A percentile compares a stretch with the other conserved stretches of the same genome.
Evolutionary conservation across 306 rosid genomes (phyloP).

Genomic region (Gynostemma pentaphyllum): DNA sequence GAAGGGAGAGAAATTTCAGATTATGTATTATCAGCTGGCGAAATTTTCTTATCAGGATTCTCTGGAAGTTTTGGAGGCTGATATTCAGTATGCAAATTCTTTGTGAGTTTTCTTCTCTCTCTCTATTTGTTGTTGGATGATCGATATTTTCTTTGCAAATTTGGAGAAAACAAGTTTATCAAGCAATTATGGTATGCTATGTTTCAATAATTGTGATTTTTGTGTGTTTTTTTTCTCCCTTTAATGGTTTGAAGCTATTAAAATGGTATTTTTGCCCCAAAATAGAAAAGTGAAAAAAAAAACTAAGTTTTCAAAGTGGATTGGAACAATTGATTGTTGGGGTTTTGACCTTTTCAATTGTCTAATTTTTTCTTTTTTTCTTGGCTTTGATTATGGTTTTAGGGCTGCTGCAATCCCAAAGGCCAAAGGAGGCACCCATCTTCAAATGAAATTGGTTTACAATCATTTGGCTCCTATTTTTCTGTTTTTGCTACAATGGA

Average conservation of each 20-base stretch:
- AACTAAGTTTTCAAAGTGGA: not conserved
- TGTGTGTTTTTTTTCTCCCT: too few species aligned
- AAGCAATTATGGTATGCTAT: not conserved
- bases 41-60: conserved; percentile 68
- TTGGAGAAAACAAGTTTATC: not conserved
- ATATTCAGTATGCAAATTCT: conserved; percentile 85
- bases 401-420: conserved; percentile 95
- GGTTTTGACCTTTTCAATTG: not conserved
- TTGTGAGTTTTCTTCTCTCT: conserved; percentile 39
- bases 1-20: conserved; percentile 33
- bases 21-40: conserved; percentile 58
- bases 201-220: not conserved
- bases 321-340: not conserved
- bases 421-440: conserved; percentile 61
- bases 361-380: conserved; percentile 19
- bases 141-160: not conserved
- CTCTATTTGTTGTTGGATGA: not conserved
- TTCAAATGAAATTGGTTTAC: conserved; percentile 89
- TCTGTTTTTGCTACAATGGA: conserved; percentile 75
- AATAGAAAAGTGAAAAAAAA: conserved; percentile 1
- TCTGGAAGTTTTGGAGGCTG: conserved; percentile 68
- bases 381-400: conserved; percentile 21
- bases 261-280: not conserved
- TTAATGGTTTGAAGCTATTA: not conserved
- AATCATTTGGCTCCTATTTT: conserved; percentile 75